Evolutionary conservation across 352 stramenopile genomes (phyloP).

Genomic region (Globisporangium paddicum): DNA sequence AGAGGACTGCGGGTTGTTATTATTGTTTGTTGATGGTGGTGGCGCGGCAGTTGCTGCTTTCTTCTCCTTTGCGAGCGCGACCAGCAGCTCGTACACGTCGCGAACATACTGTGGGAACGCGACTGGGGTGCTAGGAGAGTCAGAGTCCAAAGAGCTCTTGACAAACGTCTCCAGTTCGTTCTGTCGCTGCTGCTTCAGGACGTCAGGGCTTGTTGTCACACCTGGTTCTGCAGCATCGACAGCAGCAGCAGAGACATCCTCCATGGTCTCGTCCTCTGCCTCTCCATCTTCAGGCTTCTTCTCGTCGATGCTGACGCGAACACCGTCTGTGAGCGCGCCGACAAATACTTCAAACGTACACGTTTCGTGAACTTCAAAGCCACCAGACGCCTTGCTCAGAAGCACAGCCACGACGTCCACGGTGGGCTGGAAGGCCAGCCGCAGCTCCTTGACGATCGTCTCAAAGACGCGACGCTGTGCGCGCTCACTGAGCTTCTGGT

Average conservation of each 20-base stretch:
- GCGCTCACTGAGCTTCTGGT: conserved; percentile 33
- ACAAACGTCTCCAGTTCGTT: conserved; percentile 14
- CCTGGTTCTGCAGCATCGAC: not conserved
- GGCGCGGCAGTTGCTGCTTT: conserved; percentile 17
- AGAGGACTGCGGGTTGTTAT: conserved; percentile 13
- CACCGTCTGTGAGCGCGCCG: conserved; percentile 26
- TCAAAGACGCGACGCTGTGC: conserved; percentile 49
- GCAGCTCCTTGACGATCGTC: conserved; percentile 37
- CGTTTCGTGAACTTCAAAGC: conserved; percentile 24
- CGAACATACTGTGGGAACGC: conserved; percentile 32
- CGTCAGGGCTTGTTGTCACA: not conserved
- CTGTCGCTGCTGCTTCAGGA: conserved; percentile 22
- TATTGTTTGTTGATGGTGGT: not conserved
- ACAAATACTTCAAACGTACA: conserved; percentile 38
- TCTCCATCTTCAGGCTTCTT: conserved; percentile 65
- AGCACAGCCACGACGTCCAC: conserved; percentile 20
- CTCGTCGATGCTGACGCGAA: conserved; percentile 27
- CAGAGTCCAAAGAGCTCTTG: not conserved
- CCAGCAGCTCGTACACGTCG: conserved; percentile 40
- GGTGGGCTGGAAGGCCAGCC: conserved; percentile 24
- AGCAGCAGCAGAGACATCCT: not conserved
- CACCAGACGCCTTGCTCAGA: conserved; percentile 18
- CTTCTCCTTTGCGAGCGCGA: conserved; percentile 30
- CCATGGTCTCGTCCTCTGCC: conserved; percentile 23
- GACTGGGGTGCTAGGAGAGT: not conserved